Evolutionary conservation across 2,329 filamentous ascomycete genomes (phyloP), one percentile per base, ranked within the genome.

Genomic region (Beauveria asiatica): DNA sequence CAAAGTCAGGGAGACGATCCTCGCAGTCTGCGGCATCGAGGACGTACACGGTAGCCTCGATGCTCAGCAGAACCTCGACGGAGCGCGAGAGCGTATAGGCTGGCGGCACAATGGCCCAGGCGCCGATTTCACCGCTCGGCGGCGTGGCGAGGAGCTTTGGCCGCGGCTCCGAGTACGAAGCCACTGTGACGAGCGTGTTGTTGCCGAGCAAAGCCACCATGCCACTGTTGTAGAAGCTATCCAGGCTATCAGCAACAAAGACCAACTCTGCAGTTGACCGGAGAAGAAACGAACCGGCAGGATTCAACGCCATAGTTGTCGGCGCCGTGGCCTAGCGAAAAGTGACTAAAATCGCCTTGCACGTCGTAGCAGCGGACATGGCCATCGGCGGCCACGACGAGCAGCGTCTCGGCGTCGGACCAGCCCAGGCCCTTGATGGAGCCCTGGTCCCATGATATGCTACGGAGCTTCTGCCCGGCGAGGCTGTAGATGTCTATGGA

Each of bases 401-500:
- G 78, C 51, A 99, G 81, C 70, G 89, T 88, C 78, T 99, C 94
- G 65, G 97, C 91, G 69, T 96, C 93, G 21, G 92, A 96, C 94
- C 94, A 99, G 39, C 94, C 94, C 21, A 99, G 80, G 2, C 90
- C 92, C 72, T 87, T 89, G 69, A 99, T 90, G 3, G 86, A 79
- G 50, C 90, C 90, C 75, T 92, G 90, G 68, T 97, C 93, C 92
- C 93, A 97, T 71, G 88, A 84, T 65, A 97, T 91, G 70, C 84
- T 85, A 68, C 88, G 87, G 64, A 99, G 87, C 61, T 91, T 84
- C 77, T 92, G 94, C 58, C 94, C 94, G 11, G 94, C 88, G 73
- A 88, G 93, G 70, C 90, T 96, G 78, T 97, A 97, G 59, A 99
- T 86, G 71, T 97, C 92, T 75, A 99, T 96, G 67, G 86, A 89